phyloP scores from a whole-genome alignment of 2,329 filamentous ascomycete species.

The Sporothrix humicola region DNA sequence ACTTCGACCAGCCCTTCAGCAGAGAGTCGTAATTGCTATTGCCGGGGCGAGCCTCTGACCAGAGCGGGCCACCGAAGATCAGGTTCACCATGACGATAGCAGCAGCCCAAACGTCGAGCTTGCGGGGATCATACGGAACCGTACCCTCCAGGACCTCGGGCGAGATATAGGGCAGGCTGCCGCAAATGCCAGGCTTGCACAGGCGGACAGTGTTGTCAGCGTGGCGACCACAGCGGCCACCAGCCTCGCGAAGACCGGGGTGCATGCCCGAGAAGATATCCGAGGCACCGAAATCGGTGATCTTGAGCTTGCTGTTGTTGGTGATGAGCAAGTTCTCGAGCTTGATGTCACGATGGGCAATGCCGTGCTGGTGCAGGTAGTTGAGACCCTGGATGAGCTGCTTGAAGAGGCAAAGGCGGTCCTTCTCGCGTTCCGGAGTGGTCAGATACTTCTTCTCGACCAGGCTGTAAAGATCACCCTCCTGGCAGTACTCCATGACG shows the following conservation, averaged over 20 bases:
- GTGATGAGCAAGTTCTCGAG: slow-evolving; percentile 84
- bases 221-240: slow-evolving; percentile 73
- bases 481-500: slow-evolving; percentile 89
- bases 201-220: slow-evolving; percentile 72
- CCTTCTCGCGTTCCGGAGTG: slow-evolving; percentile 65
- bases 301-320: slow-evolving; percentile 81
- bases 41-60: slow-evolving; percentile 67
- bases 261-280: slow-evolving; percentile 85
- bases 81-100: slow-evolving; percentile 83
- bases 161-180: slow-evolving; percentile 84
- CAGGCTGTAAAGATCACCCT: slow-evolving; percentile 79
- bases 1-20: slow-evolving; percentile 70
- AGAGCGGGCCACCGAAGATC: slow-evolving; percentile 73
- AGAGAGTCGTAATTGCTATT: slow-evolving; percentile 69
- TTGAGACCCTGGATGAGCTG: slow-evolving; percentile 81
- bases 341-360: slow-evolving; percentile 91
- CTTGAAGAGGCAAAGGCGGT: slow-evolving; percentile 86
- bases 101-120: slow-evolving; percentile 84
- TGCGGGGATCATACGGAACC: slow-evolving; percentile 71
- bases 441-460: slow-evolving; percentile 74
- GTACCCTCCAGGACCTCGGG: slow-evolving; percentile 80
- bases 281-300: slow-evolving; percentile 89
- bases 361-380: slow-evolving; percentile 82
- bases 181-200: slow-evolving; percentile 80
- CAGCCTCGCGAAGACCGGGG: slow-evolving; percentile 74